A percentile compares a stretch with the other conserved stretches of the same genome.
phyloP scores from a whole-genome alignment of 768 basidiomycete genomes.

The Podaxis sp. region DNA sequence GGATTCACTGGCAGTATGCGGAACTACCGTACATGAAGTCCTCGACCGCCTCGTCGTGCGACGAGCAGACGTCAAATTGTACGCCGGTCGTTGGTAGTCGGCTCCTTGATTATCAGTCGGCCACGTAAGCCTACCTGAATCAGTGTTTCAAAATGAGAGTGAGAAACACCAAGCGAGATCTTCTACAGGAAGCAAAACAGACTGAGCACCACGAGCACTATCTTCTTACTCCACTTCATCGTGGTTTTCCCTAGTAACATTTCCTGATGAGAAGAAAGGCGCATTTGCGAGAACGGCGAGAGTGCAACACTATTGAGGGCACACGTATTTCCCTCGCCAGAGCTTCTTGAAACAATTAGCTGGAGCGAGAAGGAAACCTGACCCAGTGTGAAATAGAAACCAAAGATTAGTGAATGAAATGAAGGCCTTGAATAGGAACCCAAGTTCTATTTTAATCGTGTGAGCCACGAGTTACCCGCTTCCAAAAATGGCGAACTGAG shows the following conservation, averaged over 20 bases:
- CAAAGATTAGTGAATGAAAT: neutral
- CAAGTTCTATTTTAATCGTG: constrained; percentile 4
- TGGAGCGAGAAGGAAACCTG: no score
- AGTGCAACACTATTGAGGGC: neutral
- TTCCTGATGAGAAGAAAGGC: neutral
- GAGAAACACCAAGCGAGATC: neutral
- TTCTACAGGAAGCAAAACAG: no score
- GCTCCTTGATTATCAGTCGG: neutral
- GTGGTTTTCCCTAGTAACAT: neutral
- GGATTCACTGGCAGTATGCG: neutral
- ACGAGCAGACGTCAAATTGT: neutral
- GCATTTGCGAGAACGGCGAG: neutral
- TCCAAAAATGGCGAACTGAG: constrained; percentile 3
- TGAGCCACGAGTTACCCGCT: neutral
- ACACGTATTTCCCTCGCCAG: neutral
- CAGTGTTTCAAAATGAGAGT: neutral
- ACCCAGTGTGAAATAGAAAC: no score
- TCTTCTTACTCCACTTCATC: constrained; percentile 4
- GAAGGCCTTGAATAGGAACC: neutral
- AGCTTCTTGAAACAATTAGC: neutral
- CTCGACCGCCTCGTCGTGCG: neutral
- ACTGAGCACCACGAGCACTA: neutral
- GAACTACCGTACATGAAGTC: neutral
- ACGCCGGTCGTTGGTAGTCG: neutral
- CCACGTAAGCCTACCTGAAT: neutral